Conservation (phyloP, 331 rosid genomes). For the Malus hybrid region DNA sequence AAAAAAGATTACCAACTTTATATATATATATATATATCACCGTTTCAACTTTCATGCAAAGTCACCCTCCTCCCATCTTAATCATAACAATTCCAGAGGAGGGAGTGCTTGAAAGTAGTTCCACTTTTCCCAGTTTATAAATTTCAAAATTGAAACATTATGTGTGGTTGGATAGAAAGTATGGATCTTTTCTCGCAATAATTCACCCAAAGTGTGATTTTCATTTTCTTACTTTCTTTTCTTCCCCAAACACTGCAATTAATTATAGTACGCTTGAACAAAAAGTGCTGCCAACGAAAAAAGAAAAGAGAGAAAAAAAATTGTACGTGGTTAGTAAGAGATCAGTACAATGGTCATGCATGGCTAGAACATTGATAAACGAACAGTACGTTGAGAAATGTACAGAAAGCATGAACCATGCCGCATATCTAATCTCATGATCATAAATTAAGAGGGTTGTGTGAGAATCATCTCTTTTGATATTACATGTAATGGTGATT, state of each 20-base stretch:
- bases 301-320: too few species aligned
- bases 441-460: too few species aligned
- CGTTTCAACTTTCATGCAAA: not conserved
- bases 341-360: not conserved
- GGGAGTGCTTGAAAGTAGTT: conserved; percentile 18
- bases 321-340: not conserved
- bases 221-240: not conserved
- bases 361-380: too few species aligned
- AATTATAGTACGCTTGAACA: not conserved
- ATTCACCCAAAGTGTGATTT: too few species aligned
- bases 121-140: conserved; percentile 7
- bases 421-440: too few species aligned
- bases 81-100: conserved; percentile 29
- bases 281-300: not conserved
- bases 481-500: not conserved
- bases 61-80: conserved; percentile 22
- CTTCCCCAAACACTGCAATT: not conserved
- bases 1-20: conserved; percentile 56
- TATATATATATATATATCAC: conserved; percentile 3
- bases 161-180: conserved; percentile 18
- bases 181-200: too few species aligned
- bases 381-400: not conserved
- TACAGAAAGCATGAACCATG: too few species aligned
- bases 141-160: conserved; percentile 18
- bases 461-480: too few species aligned